Evolutionary conservation across 1,139 yeast genomes (phyloP), one percentile per base, ranked within the genome.

Genomic region (Debaryomyces sp.): DNA sequence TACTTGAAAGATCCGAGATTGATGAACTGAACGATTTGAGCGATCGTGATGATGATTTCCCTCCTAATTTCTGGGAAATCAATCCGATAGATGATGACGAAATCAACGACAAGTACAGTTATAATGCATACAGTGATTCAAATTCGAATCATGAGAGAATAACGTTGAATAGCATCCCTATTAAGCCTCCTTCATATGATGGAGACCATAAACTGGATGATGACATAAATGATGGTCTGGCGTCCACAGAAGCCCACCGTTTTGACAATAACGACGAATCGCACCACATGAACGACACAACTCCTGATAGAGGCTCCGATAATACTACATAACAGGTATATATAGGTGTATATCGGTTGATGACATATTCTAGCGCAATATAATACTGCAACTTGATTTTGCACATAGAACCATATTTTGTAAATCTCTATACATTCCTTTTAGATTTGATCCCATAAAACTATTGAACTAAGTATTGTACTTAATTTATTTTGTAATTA

Each of bases 11-110:
- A 46, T 77, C 82, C 23, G 85, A 81, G 59, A 67, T 77, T 17
- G 85, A 79, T 56, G 81, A 78, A 10, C 74, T 70, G 22, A 65
- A 63, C 47, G 84, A 79, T 46, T 56, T 77, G 34, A 68, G 71
- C 49, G 76, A 75, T 35, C 59, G 83, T 46, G 79, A 72, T 40
- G 68, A 71, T 45, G 84, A 78, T 54, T 81, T 80, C 51, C 85
- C 85, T 1, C 86, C 86, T 0, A 77, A 79, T 52, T 81, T 81
- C 50, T 77, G 81, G 80, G 75, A 71, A 40, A 58, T 64, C 4
- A 69, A 67, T 46, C 61, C 55, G 13, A 49, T 51, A 33, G 59
- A 54, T 15, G 60, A 54, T 10, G 46, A 48, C 15, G 46, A 43
- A 34, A 13, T 42, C 27, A 59, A 58, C 34, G 75, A 72, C 50